A percentile compares a stretch with the other conserved stretches of the same genome.
Conservation (phyloP, 2,329 filamentous ascomycete species). For the Talaromyces sp. region DNA sequence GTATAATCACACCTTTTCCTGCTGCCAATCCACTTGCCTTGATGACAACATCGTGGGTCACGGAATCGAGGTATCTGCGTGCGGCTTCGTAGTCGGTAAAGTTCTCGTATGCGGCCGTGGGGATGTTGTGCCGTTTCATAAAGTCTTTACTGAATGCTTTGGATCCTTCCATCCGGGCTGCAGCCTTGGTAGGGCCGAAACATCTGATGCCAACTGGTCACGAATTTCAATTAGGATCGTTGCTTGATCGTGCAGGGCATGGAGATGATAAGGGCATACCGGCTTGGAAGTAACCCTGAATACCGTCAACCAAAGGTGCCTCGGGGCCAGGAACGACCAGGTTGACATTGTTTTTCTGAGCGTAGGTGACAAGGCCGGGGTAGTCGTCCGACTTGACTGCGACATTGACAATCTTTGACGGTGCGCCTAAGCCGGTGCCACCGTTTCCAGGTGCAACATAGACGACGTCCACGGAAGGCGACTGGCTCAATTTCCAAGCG, state of each 20-base stretch:
- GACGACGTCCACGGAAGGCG: conserved; percentile 72
- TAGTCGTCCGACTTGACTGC: conserved; percentile 74
- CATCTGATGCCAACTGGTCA: conserved; percentile 64
- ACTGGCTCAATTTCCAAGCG: conserved; percentile 90
- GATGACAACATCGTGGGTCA: conserved; percentile 77
- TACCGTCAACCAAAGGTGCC: conserved; percentile 86
- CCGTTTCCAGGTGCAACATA: conserved; percentile 73
- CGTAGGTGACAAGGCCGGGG: conserved; percentile 69
- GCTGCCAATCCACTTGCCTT: conserved; percentile 90
- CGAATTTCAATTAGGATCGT: conserved; percentile 1
- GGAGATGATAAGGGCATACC: conserved; percentile 31
- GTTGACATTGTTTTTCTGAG: conserved; percentile 69
- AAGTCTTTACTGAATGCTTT: conserved; percentile 98
- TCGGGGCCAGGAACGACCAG: conserved; percentile 89
- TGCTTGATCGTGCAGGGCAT: neutral
- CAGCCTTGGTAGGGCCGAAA: conserved; percentile 81
- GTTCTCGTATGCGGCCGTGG: conserved; percentile 87
- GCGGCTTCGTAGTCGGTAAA: conserved; percentile 75
- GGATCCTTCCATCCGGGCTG: conserved; percentile 88
- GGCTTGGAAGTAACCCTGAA: conserved; percentile 75
- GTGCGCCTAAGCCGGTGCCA: conserved; percentile 63
- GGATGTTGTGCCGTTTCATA: conserved; percentile 86
- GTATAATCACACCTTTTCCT: conserved; percentile 93
- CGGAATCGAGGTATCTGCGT: conserved; percentile 66
- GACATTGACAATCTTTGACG: conserved; percentile 68